Conservation (phyloP, 2,329 filamentous ascomycete species). For the Alternaria triticina region DNA sequence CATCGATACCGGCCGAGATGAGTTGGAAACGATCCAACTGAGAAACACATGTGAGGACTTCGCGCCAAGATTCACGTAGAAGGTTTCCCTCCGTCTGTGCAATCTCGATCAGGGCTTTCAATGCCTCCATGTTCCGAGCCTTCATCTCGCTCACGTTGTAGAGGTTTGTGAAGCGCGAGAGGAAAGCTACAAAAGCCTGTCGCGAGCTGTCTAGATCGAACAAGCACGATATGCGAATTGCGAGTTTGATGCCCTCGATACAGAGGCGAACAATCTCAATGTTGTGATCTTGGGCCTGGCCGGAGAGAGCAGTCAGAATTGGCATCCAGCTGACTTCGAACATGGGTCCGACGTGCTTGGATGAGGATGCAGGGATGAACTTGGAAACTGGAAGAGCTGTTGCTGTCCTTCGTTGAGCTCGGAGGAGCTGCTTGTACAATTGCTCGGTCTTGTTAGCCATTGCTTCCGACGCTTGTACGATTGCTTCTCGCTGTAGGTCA, state of each 20-base stretch:
- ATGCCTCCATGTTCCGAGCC: slow-evolving; percentile 92
- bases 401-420: slow-evolving; percentile 83
- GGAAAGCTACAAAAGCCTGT: slow-evolving; percentile 90
- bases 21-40: slow-evolving; percentile 95
- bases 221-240: slow-evolving; percentile 88
- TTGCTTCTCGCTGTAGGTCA: slow-evolving; percentile 90
- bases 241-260: slow-evolving; percentile 93
- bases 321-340: slow-evolving; percentile 99
- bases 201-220: slow-evolving; percentile 94
- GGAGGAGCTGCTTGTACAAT: slow-evolving; percentile 90
- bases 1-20: slow-evolving; percentile 92
- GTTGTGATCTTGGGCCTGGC: slow-evolving; percentile 93
- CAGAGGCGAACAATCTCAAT: slow-evolving; percentile 90
- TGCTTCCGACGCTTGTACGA: slow-evolving; percentile 93
- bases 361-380: slow-evolving; percentile 92
- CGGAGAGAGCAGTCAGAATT: slow-evolving; percentile 91
- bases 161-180: slow-evolving; percentile 93
- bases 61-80: slow-evolving; percentile 90
- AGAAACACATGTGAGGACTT: slow-evolving; percentile 92
- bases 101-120: slow-evolving; percentile 89
- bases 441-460: slow-evolving; percentile 83
- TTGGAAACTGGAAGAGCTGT: slow-evolving; percentile 69
- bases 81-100: slow-evolving; percentile 92
- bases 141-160: slow-evolving; percentile 96
- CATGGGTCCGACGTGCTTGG: slow-evolving; percentile 96